Conservation (phyloP, 164 flowering plant species). For the Dillenia suffruticosa region DNA sequence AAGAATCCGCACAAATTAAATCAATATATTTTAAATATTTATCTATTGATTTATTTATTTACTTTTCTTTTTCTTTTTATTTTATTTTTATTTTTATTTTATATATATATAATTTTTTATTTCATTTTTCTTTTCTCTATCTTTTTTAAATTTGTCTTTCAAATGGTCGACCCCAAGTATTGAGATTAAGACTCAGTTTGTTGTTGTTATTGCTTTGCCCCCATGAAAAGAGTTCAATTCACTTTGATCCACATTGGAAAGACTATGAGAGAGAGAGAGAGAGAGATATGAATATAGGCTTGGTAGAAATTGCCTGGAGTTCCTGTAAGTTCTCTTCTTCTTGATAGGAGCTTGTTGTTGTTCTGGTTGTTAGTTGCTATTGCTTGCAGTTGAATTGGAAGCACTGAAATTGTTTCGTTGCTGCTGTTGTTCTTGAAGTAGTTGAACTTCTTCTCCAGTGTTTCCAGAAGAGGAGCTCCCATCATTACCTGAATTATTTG, state of each 20-base stretch:
- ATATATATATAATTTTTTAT: too few species aligned
- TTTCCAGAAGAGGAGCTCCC: conserved; percentile 69
- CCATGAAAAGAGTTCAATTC: not conserved
- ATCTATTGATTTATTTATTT: too few species aligned
- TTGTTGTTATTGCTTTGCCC: too few species aligned
- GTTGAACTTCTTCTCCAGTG: conserved; percentile 27
- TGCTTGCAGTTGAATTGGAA: conserved; percentile 23
- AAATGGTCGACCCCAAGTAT: too few species aligned
- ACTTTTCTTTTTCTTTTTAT: too few species aligned
- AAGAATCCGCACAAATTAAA: too few species aligned
- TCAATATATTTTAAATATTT: too few species aligned
- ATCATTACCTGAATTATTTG: conserved; percentile 66
- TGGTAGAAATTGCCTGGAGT: conserved; percentile 62
- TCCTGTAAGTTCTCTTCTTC: conserved; percentile 77
- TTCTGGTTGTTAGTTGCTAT: too few species aligned
- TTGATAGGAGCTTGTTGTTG: conserved; percentile 30
- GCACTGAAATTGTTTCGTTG: conserved; percentile 26
- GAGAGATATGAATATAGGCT: not conserved
- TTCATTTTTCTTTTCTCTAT: too few species aligned
- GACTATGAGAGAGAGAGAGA: not conserved
- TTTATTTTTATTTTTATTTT: too few species aligned
- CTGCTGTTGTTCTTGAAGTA: conserved; percentile 32
- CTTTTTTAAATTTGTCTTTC: too few species aligned
- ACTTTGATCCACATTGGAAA: not conserved
- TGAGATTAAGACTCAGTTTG: too few species aligned